These are phyloP conservation scores for Podospora pseudoanserina DNA, from an alignment of 495 filamentous ascomycete species.

Conservation along the genomic window DNA sequence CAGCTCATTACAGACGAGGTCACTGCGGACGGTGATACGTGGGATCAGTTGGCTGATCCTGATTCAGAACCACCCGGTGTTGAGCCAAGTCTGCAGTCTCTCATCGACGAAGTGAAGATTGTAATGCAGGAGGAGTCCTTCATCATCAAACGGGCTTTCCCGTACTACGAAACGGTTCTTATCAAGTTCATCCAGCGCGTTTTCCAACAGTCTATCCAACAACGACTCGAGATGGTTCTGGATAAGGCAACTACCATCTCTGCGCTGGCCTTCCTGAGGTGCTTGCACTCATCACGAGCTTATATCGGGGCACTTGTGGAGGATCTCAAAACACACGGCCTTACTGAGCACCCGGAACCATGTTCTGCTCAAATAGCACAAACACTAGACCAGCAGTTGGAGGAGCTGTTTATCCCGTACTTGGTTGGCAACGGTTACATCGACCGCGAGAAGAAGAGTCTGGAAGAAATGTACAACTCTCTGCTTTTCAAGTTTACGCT, in stretches of 20 bases:
- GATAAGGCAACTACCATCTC: constrained; percentile 90
- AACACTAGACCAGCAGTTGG: constrained; percentile 89
- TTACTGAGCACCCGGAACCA: constrained; percentile 92
- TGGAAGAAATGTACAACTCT: constrained; percentile 91
- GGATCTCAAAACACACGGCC: constrained; percentile 87
- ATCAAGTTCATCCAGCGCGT: constrained; percentile 88
- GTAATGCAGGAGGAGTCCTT: constrained; percentile 96
- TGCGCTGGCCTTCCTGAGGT: constrained; percentile 85
- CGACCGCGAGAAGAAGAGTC: constrained; percentile 81
- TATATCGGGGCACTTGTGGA: constrained; percentile 85
- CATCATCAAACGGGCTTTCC: constrained; percentile 93
- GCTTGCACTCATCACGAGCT: constrained; percentile 79
- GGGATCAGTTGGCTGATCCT: constrained; percentile 90
- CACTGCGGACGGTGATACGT: constrained; percentile 70
- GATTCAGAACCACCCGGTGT: constrained; percentile 87
- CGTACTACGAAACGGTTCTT: constrained; percentile 91
- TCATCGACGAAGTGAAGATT: constrained; percentile 89
- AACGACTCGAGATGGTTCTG: constrained; percentile 91
- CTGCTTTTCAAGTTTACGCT: constrained; percentile 92
- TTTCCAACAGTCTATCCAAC: constrained; percentile 97
- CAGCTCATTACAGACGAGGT: constrained; percentile 91
- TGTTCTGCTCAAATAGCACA: constrained; percentile 82
- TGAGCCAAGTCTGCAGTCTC: constrained; percentile 84
- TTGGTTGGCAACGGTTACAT: constrained; percentile 93
- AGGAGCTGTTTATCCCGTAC: constrained; percentile 94